Conservation (phyloP, 768 basidiomycete genomes). For the Phaffia australis region DNA sequence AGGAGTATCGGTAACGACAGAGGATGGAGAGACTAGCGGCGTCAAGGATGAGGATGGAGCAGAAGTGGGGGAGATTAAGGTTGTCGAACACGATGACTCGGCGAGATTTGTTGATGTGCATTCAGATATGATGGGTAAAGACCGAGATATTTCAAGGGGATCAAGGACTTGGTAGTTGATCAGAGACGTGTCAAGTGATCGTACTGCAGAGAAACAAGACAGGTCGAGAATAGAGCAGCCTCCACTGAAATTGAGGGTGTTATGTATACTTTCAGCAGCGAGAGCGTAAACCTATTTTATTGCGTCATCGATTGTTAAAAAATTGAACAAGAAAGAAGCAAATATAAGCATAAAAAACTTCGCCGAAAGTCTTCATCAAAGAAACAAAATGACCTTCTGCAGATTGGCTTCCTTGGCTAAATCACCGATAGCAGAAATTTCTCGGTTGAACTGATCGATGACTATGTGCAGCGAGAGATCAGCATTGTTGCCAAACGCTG, state of each 20-base stretch:
- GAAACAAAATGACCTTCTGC: slow-evolving; percentile 46
- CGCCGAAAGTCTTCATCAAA: no score
- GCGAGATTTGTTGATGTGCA: not conserved
- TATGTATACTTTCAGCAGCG: slow-evolving; percentile 73
- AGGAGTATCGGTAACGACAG: no score
- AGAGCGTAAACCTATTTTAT: slow-evolving; percentile 55
- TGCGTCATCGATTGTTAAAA: no score
- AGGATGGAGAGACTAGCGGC: no score
- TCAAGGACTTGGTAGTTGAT: not conserved
- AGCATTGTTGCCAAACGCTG: not conserved
- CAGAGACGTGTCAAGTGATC: not conserved
- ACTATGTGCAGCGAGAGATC: not conserved
- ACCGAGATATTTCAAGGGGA: not conserved
- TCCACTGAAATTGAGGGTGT: slow-evolving; percentile 72
- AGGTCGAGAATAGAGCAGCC: slow-evolving; percentile 86
- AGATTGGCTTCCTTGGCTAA: slow-evolving; percentile 50
- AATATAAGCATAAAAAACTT: no score
- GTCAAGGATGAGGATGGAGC: no score
- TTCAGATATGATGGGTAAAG: not conserved
- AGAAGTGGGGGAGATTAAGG: no score
- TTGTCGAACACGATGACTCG: no score
- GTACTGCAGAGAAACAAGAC: slow-evolving; percentile 31
- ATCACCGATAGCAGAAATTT: slow-evolving; percentile 80
- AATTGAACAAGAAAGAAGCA: no score
- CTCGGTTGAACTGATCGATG: slow-evolving; percentile 51